Conservation (phyloP, 768 basidiomycete species). For the Mycena latifolia region DNA sequence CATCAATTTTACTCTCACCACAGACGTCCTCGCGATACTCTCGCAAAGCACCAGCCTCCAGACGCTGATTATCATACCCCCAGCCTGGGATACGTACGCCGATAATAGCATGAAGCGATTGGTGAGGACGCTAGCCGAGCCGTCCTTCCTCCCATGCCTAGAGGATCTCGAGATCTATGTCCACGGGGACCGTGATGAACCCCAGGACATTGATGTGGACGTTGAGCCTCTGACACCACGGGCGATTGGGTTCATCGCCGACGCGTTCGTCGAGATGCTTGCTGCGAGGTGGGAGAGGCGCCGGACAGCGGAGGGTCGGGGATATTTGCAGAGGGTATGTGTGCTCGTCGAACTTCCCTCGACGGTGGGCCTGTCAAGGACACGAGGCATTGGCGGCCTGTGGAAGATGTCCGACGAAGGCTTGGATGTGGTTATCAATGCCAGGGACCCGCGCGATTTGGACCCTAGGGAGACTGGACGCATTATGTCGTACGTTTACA, state of each 20-base stretch:
- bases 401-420: conserved; percentile 23
- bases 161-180: conserved; percentile 11
- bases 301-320: neutral
- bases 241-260: conserved; percentile 17
- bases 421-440: conserved; percentile 13
- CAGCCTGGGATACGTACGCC: neutral
- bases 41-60: conserved; percentile 3
- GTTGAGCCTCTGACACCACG: too few species aligned
- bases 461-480: neutral
- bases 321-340: conserved; percentile 1
- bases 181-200: too few species aligned
- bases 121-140: conserved; percentile 19
- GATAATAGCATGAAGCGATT: neutral
- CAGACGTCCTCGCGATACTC: conserved; percentile 3
- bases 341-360: conserved; percentile 17
- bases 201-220: too few species aligned
- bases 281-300: conserved; percentile 15
- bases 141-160: conserved; percentile 25
- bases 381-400: conserved; percentile 13
- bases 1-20: conserved; percentile 4
- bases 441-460: conserved; percentile 8
- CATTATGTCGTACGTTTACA: conserved; percentile 16
- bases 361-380: conserved; percentile 14
- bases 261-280: conserved; percentile 18
- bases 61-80: neutral